These are phyloP conservation scores for Dillenia turbinata DNA, from an alignment of 164 flowering plant genomes.

Conservation along the genomic window DNA sequence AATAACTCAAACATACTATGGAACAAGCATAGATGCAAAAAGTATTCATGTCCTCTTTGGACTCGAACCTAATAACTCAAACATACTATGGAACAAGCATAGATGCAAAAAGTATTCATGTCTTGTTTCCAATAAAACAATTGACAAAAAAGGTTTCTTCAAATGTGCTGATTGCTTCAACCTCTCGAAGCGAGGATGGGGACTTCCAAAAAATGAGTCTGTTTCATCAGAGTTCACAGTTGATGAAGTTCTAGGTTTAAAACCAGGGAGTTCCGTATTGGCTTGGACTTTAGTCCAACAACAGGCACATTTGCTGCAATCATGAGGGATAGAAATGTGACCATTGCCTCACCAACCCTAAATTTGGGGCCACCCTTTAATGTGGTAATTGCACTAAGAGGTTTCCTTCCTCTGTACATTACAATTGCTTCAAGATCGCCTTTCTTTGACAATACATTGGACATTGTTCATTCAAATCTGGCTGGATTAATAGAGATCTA, in stretches of 20 bases:
- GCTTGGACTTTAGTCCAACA: constrained; percentile 36
- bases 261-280: constrained; percentile 38
- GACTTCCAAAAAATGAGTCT: constrained; percentile 15
- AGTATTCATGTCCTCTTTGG: too few species aligned
- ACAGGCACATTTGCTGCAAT: constrained; percentile 43
- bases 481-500: constrained; percentile 35
- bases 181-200: constrained; percentile 26
- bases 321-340: constrained; percentile 37
- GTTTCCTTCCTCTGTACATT: constrained; percentile 33
- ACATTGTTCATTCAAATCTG: constrained; percentile 33
- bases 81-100: too few species aligned
- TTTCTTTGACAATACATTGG: constrained; percentile 40
- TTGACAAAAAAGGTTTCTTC: constrained; percentile 31
- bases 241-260: constrained; percentile 28
- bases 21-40: constrained; percentile 28
- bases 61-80: too few species aligned
- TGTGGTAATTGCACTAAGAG: constrained; percentile 38
- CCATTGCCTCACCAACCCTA: constrained; percentile 32
- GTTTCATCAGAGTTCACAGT: constrained; percentile 31
- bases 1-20: background rate
- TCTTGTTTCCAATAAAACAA: constrained; percentile 23
- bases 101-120: constrained; percentile 32
- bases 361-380: constrained; percentile 43
- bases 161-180: constrained; percentile 39
- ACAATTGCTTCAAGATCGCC: constrained; percentile 34